These are phyloP conservation scores for Barnettozyma wickerhamii DNA, from an alignment of 805 yeast genomes.

Conservation along the genomic window DNA sequence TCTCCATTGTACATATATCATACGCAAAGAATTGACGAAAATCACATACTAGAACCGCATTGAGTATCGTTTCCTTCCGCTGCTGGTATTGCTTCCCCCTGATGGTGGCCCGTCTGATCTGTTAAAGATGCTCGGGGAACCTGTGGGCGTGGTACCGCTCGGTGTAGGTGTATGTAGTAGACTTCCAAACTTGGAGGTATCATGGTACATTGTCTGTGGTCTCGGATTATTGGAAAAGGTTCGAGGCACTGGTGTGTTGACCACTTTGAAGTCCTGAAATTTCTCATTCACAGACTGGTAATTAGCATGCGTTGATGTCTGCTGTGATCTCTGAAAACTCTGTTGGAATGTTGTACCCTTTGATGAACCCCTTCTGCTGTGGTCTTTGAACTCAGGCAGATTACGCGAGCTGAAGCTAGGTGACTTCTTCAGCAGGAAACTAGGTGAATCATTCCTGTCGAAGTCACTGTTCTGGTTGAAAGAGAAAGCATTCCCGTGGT, in stretches of 20 bases:
- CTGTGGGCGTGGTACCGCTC: too few species aligned
- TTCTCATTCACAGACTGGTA: background rate
- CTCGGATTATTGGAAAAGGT: conserved; percentile 2
- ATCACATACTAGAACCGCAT: conserved; percentile 19
- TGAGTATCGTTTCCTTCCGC: conserved; percentile 19
- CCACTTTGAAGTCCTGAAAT: conserved; percentile 4
- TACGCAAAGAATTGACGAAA: background rate
- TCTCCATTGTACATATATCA: conserved; percentile 5
- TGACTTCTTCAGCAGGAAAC: conserved; percentile 4
- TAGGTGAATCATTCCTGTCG: background rate
- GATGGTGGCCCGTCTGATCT: conserved; percentile 1
- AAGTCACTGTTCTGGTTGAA: background rate
- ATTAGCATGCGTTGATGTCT: background rate
- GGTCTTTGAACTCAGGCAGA: conserved; percentile 7
- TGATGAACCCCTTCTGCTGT: conserved; percentile 1
- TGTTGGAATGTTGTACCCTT: background rate
- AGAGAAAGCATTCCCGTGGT: background rate
- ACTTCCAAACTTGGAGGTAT: background rate
- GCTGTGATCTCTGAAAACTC: background rate
- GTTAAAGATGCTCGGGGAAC: conserved; percentile 2
- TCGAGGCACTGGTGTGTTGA: conserved; percentile 8
- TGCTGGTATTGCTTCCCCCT: background rate
- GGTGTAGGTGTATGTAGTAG: background rate
- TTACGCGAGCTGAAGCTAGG: conserved; percentile 9
- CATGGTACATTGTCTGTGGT: conserved; percentile 1